Conservation (phyloP, 176 grass and related monocot species). For the Oryza punctata region DNA sequence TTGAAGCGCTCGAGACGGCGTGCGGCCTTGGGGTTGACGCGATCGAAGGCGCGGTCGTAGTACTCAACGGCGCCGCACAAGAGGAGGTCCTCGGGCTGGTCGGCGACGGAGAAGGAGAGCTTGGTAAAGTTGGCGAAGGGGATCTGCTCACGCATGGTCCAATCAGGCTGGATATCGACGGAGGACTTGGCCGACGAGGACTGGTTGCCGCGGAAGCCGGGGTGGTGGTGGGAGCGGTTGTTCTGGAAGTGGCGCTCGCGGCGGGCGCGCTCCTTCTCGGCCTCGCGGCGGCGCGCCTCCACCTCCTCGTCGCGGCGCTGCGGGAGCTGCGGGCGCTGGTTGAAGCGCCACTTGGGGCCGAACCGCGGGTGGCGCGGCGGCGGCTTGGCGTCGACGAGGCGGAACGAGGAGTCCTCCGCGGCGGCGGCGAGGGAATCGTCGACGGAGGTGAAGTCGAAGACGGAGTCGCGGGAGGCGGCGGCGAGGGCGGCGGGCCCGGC, state of each 20-base stretch:
- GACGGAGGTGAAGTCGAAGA: constrained; percentile 75
- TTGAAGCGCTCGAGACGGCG: constrained; percentile 83
- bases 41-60: constrained; percentile 71
- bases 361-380: constrained; percentile 66
- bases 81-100: constrained; percentile 78
- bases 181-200: constrained; percentile 56
- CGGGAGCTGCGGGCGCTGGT: constrained; percentile 73
- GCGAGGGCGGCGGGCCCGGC: constrained; percentile 36
- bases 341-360: constrained; percentile 75
- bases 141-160: constrained; percentile 89
- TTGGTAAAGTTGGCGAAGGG: constrained; percentile 88
- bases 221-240: constrained; percentile 50
- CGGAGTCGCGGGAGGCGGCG: constrained; percentile 62
- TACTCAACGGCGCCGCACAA: constrained; percentile 70
- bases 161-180: constrained; percentile 88
- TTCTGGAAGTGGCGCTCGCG: constrained; percentile 68
- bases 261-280: constrained; percentile 78
- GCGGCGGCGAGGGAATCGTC: constrained; percentile 63
- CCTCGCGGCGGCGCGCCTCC: constrained; percentile 72
- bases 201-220: constrained; percentile 30
- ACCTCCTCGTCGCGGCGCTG: constrained; percentile 90
- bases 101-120: constrained; percentile 78
- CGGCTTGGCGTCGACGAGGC: constrained; percentile 68
- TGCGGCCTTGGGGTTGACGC: constrained; percentile 76
- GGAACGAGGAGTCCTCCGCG: constrained; percentile 70